Conservation (phyloP, 257 asterid species). For the Solanum ossicruentum region DNA sequence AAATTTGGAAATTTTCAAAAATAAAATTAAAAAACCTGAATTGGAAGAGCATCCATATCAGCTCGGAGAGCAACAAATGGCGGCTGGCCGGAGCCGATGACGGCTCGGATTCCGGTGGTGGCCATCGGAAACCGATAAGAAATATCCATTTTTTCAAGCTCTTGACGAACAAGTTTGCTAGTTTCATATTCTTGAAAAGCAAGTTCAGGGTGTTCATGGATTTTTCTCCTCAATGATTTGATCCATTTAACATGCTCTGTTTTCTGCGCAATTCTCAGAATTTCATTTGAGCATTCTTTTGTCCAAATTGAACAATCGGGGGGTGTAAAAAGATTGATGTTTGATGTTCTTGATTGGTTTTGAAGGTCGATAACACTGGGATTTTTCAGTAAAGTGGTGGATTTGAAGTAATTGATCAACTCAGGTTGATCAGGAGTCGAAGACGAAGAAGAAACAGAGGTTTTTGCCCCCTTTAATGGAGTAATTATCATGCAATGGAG, state of each 20-base stretch:
- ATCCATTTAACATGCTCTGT: slow-evolving; percentile 45
- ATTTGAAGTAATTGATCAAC: background rate
- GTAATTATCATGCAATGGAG: background rate
- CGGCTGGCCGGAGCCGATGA: slow-evolving; percentile 61
- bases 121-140: slow-evolving; percentile 57
- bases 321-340: background rate
- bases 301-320: slow-evolving; percentile 36
- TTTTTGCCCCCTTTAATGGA: background rate
- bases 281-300: slow-evolving; percentile 34
- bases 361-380: background rate
- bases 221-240: slow-evolving; percentile 43
- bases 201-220: slow-evolving; percentile 77
- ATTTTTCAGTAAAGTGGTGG: background rate
- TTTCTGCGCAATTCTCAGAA: slow-evolving; percentile 27
- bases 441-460: background rate
- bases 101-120: slow-evolving; percentile 67
- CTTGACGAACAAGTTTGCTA: slow-evolving; percentile 48
- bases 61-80: slow-evolving; percentile 89
- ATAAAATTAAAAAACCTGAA: slow-evolving; percentile 42
- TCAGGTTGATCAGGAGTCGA: background rate
- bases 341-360: background rate
- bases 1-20: background rate
- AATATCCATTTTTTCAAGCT: slow-evolving; percentile 45
- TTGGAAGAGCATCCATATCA: slow-evolving; percentile 95
- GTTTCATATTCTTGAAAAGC: slow-evolving; percentile 80